A percentile compares a stretch with the other conserved stretches of the same genome.
phyloP scores from a whole-genome alignment of 805 yeast species.

The Hanseniaspora clermontiae region DNA sequence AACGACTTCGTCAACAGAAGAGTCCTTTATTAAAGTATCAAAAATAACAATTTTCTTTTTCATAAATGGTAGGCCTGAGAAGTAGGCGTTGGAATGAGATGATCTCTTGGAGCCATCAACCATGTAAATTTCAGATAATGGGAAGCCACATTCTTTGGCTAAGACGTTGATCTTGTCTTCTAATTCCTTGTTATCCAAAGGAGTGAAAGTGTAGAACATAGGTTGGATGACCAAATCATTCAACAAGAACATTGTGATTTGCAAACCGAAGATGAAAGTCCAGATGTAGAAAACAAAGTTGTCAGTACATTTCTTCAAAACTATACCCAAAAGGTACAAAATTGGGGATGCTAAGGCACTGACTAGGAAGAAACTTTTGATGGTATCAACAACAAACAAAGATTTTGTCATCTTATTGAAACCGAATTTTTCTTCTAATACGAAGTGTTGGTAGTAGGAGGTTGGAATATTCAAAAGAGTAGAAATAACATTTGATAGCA shows the following conservation, averaged over 20 bases:
- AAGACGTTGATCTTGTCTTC: constrained; percentile 67
- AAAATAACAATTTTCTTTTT: constrained; percentile 80
- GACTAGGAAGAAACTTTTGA: constrained; percentile 47
- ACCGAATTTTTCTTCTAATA: constrained; percentile 83
- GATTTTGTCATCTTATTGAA: constrained; percentile 72
- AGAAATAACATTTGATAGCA: constrained; percentile 32
- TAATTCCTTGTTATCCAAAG: constrained; percentile 81
- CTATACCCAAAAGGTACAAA: constrained; percentile 61
- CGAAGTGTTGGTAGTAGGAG: constrained; percentile 66
- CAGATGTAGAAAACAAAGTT: constrained; percentile 71
- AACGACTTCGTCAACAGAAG: constrained; percentile 65
- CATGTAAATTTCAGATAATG: constrained; percentile 71
- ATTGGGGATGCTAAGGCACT: constrained; percentile 58
- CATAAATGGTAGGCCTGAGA: constrained; percentile 91
- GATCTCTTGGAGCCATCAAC: constrained; percentile 96
- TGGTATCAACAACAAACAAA: constrained; percentile 59
- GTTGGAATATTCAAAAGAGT: constrained; percentile 48
- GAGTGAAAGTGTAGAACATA: constrained; percentile 78
- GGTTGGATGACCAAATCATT: constrained; percentile 85
- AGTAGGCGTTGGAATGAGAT: constrained; percentile 92
- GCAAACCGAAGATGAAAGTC: constrained; percentile 55
- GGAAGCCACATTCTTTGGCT: constrained; percentile 68
- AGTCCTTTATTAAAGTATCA: constrained; percentile 78
- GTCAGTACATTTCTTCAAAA: constrained; percentile 68
- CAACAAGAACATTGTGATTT: constrained; percentile 59